A percentile compares a stretch with the other conserved stretches of the same genome.
Evolutionary conservation across 768 basidiomycete genomes (phyloP).

Genomic region (Boletus vinaceobasis): DNA sequence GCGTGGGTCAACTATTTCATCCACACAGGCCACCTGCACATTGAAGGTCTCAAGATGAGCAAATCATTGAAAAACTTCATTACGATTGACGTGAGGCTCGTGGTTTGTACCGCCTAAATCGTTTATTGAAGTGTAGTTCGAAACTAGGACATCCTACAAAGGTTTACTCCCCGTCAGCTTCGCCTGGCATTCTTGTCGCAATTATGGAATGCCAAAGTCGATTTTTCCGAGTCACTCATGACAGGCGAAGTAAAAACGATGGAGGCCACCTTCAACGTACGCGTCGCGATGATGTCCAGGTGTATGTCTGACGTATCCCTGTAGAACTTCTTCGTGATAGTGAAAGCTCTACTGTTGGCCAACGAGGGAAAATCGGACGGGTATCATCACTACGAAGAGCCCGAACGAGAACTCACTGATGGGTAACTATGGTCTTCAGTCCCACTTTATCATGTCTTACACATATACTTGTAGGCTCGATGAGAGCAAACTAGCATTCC

Average conservation of each 20-base stretch:
- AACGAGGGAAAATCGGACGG: slow-evolving; percentile 53
- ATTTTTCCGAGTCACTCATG: slow-evolving; percentile 90
- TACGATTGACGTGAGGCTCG: slow-evolving; percentile 75
- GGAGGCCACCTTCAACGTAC: slow-evolving; percentile 82
- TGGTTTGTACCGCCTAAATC: background rate
- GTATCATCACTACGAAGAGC: slow-evolving; percentile 58
- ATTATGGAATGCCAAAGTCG: slow-evolving; percentile 88
- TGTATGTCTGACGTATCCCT: slow-evolving; percentile 4
- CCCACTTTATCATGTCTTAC: slow-evolving; percentile 10
- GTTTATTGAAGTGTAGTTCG: slow-evolving; percentile 3
- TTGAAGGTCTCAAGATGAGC: slow-evolving; percentile 98
- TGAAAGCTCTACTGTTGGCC: slow-evolving; percentile 70
- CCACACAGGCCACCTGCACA: slow-evolving; percentile 97
- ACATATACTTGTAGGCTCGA: slow-evolving; percentile 53
- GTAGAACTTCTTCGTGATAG: slow-evolving; percentile 91
- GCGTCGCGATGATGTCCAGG: slow-evolving; percentile 21
- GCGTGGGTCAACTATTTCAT: slow-evolving; percentile 99
- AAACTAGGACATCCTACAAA: slow-evolving; percentile 76
- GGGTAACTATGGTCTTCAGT: slow-evolving; percentile 42
- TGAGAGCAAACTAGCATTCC: slow-evolving; percentile 73
- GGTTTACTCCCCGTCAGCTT: slow-evolving; percentile 82
- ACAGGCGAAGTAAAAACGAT: slow-evolving; percentile 83
- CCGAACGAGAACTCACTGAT: slow-evolving; percentile 65
- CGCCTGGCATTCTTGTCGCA: slow-evolving; percentile 89
- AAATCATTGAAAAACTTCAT: slow-evolving; percentile 99